Evolutionary conservation across 2,329 filamentous ascomycete species (phyloP).

Genomic region (Penicillium concentricum): DNA sequence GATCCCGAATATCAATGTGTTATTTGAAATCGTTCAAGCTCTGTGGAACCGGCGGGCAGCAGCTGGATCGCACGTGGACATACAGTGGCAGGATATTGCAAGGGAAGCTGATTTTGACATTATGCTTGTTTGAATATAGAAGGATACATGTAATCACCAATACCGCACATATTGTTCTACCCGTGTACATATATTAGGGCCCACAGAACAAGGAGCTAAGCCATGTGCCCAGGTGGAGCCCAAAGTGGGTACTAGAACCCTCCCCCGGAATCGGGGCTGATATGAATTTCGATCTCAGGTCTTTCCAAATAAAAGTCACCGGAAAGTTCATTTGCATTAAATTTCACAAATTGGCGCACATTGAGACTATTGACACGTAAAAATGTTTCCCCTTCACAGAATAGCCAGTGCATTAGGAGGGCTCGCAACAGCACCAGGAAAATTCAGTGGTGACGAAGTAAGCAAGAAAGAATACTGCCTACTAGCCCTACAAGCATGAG

Average conservation of each 20-base stretch:
- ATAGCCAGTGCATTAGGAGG: slow-evolving; percentile 33
- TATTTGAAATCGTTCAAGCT: slow-evolving; percentile 32
- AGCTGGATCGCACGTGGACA: slow-evolving; percentile 15
- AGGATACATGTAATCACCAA: not conserved
- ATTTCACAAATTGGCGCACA: fast-evolving
- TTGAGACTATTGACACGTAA: not conserved
- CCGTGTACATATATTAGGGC: not conserved
- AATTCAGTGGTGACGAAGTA: slow-evolving; percentile 46
- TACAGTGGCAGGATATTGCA: slow-evolving; percentile 37
- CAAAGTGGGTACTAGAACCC: not conserved
- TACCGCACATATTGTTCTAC: not conserved
- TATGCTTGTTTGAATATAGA: slow-evolving; percentile 25
- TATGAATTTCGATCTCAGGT: not conserved
- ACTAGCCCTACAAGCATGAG: slow-evolving; percentile 37
- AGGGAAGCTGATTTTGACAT: slow-evolving; percentile 36
- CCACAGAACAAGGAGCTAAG: not conserved
- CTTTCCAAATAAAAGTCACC: not conserved
- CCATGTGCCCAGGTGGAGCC: not conserved
- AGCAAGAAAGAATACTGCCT: slow-evolving; percentile 47
- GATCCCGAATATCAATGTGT: slow-evolving; percentile 34
- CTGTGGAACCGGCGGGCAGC: slow-evolving; percentile 31
- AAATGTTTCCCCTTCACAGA: slow-evolving; percentile 10
- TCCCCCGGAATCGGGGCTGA: not conserved
- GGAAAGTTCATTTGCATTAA: not conserved
- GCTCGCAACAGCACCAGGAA: slow-evolving; percentile 37